Evolutionary conservation across 1,284 basidiomycete species (phyloP).

Genomic region (Apiotrichum brassicae): DNA sequence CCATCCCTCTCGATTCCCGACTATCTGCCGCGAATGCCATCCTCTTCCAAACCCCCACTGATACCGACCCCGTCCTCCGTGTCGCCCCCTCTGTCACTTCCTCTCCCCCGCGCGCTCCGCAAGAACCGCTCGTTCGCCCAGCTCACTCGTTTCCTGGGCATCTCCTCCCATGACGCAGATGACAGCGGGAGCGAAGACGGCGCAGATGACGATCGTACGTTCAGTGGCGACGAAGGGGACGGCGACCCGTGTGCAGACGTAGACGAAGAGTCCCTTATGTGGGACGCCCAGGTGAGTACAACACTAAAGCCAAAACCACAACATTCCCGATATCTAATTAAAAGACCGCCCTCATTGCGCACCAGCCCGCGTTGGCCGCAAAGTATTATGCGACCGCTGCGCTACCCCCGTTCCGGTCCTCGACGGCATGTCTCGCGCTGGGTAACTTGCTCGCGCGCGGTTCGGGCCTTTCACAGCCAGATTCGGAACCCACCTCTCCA

Average conservation of each 20-base stretch:
- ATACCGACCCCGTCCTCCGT: not conserved
- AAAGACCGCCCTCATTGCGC: constrained; percentile 39
- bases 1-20: no score
- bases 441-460: constrained; percentile 39
- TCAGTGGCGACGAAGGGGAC: constrained; percentile 15
- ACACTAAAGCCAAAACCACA: not conserved
- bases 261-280: constrained; percentile 36
- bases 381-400: constrained; percentile 35
- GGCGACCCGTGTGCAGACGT: constrained; percentile 12
- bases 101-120: constrained; percentile 9
- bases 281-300: constrained; percentile 40
- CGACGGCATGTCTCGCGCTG: constrained; percentile 37
- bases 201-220: constrained; percentile 1
- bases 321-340: not conserved
- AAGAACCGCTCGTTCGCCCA: constrained; percentile 22
- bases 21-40: not conserved
- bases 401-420: constrained; percentile 33
- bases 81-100: constrained; percentile 4
- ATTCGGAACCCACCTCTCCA: not conserved
- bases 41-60: not conserved
- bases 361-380: constrained; percentile 34
- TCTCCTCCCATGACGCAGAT: constrained; percentile 5
- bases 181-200: constrained; percentile 6
- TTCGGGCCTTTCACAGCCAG: constrained; percentile 20
- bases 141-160: constrained; percentile 19